Base-by-base conservation (phyloP, 2,329 filamentous ascomycete genomes). In the Chalara sp. region DNA sequence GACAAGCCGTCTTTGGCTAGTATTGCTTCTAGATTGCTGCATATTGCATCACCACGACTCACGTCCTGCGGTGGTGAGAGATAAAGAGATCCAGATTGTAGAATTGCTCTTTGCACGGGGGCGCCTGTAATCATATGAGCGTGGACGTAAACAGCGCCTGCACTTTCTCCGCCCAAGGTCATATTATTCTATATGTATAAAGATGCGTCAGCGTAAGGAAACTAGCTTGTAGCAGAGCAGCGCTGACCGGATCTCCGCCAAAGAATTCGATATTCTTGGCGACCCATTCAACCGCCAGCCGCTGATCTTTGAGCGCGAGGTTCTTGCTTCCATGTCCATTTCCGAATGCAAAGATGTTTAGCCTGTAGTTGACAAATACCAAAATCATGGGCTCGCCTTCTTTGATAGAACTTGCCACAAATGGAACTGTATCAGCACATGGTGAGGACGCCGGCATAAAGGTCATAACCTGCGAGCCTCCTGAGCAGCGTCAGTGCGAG, bases 291-390 rank as follows among this genome's bases (percentile, higher is more conserved):
- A 70, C 55, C 6, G 66, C 64, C 3, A 66, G 33, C 57, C 65
- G 51, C 60, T 74, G 55, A 62, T 68, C 54, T 32, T 64, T 58
- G 6, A 68, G 46, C 4, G 66, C 70, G 2, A 72, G 62, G 5
- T 71, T 76, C 46, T 55, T 57, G 21, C 69, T 67, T 2, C 61
- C 62, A 21, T 21, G 21, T 1, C 65, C 67, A 44, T 72, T 67
- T 0, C 71, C 71, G 48, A 76, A 71, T n/a, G 67, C 69, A 48
- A 76, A 73, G 13, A 73, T 68, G 44, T 72, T 72, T 6, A 73
- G 58, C 6, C 71, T 62, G 46, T 73, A 73, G 44, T 72, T 69
- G 44, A 72, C 63, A 13, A 66, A 65, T 1, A 74, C 70, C 12
- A 70, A 65, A 10, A 73, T 62, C 2, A 73, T 62, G 0, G 71